Evolutionary conservation across 1,284 basidiomycete species (phyloP).

Genomic region (Ustilago hordei): DNA sequence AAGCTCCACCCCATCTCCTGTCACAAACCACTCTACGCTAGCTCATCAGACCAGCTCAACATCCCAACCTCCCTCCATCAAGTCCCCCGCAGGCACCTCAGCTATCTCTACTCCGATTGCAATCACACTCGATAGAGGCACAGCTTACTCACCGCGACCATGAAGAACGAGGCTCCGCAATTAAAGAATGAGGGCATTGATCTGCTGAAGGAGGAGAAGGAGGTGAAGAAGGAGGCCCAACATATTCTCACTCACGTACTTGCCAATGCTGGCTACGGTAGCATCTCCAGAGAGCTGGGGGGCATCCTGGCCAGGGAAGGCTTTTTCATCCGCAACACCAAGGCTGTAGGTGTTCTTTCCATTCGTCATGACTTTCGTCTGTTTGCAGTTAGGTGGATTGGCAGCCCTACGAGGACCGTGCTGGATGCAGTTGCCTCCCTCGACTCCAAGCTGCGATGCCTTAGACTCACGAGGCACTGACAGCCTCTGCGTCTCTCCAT

Average conservation of each 20-base stretch:
- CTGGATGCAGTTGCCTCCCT: neutral
- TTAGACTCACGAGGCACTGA: neutral
- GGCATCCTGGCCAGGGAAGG: constrained; percentile 16
- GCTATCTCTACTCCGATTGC: neutral
- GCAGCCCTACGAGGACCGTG: neutral
- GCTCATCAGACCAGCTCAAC: neutral
- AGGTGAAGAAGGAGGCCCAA: neutral
- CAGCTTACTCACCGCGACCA: neutral
- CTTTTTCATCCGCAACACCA: neutral
- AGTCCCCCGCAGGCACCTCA: neutral
- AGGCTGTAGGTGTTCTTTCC: constrained; percentile 15
- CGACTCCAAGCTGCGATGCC: neutral
- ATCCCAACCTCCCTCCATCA: neutral
- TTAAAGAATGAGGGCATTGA: neutral
- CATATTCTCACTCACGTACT: constrained; percentile 29
- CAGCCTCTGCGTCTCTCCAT: neutral
- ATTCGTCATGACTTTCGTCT: neutral
- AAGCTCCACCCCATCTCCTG: neutral
- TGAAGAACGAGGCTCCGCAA: neutral
- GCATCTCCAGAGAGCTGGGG: constrained; percentile 10
- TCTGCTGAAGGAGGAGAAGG: neutral
- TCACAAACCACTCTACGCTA: neutral
- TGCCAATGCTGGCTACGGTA: constrained; percentile 10
- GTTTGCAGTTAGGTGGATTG: neutral
- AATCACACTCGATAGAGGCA: neutral